A percentile compares a stretch with the other conserved stretches of the same genome.
Evolutionary conservation across 495 filamentous ascomycete genomes (phyloP).

Genomic region (Daldinia grandis): DNA sequence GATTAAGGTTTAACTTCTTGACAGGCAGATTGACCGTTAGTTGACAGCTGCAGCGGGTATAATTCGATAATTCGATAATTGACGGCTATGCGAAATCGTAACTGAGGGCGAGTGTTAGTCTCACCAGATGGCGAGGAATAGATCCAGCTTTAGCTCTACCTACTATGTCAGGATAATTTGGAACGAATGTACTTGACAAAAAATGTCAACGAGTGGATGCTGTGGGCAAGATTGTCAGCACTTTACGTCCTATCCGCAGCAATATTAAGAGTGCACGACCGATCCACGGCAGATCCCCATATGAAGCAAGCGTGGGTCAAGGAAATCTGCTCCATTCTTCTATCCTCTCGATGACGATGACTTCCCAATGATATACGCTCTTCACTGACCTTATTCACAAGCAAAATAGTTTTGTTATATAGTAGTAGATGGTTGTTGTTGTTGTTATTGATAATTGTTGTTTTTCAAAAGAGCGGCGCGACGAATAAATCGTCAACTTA

Average conservation of each 20-base stretch:
- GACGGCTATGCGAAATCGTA: constrained; percentile 39
- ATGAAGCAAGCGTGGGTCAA: constrained; percentile 9
- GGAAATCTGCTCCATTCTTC: constrained; percentile 25
- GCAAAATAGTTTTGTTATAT: constrained; percentile 21
- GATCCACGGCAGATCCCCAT: constrained; percentile 37
- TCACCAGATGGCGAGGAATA: constrained; percentile 29
- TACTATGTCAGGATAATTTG: constrained; percentile 59
- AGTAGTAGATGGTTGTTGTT: background rate
- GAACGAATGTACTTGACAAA: constrained; percentile 74
- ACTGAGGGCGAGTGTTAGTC: constrained; percentile 44
- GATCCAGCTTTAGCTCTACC: constrained; percentile 42
- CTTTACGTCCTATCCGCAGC: constrained; percentile 10
- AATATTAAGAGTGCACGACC: constrained; percentile 19
- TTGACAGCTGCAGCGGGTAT: constrained; percentile 24
- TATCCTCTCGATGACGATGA: constrained; percentile 1
- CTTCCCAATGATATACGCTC: background rate
- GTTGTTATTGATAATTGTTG: background rate
- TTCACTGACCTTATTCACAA: constrained; percentile 38
- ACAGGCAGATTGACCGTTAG: constrained; percentile 30
- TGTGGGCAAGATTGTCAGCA: constrained; percentile 45
- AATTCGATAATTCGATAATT: constrained; percentile 26
- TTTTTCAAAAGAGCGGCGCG: constrained; percentile 42
- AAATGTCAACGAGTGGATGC: constrained; percentile 66
- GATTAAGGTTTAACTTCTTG: constrained; percentile 37
- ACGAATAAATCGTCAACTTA: constrained; percentile 44